Evolutionary conservation across 306 rosid genomes (phyloP).

Genomic region (Gillenia trifoliata): DNA sequence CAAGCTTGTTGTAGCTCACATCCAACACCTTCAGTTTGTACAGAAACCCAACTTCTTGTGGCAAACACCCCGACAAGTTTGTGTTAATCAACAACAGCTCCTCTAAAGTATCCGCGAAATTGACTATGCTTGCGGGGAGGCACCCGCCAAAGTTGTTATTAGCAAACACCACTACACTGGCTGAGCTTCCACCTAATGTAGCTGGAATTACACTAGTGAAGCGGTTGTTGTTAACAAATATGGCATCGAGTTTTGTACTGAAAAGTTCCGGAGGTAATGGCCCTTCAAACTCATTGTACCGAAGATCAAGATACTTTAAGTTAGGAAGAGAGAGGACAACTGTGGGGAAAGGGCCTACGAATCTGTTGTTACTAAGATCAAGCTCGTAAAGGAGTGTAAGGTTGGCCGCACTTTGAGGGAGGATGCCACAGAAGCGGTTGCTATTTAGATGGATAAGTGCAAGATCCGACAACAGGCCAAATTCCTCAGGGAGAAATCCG

Average conservation of each 20-base stretch:
- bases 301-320: conserved; percentile 58
- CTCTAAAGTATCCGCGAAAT: conserved; percentile 60
- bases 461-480: conserved; percentile 71
- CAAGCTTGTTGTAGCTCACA: conserved; percentile 58
- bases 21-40: conserved; percentile 77
- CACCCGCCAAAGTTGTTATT: conserved; percentile 78
- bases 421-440: conserved; percentile 84
- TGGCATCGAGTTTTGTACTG: conserved; percentile 57
- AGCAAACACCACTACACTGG: conserved; percentile 72
- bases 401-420: conserved; percentile 53
- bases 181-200: conserved; percentile 37
- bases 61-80: conserved; percentile 73
- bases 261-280: conserved; percentile 64
- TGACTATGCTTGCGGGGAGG: conserved; percentile 58
- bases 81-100: conserved; percentile 65
- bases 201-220: conserved; percentile 47
- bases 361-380: conserved; percentile 82
- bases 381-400: conserved; percentile 67
- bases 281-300: conserved; percentile 87
- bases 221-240: conserved; percentile 70
- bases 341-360: conserved; percentile 75
- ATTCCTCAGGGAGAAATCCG: conserved; percentile 69
- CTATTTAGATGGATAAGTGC: conserved; percentile 68
- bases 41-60: conserved; percentile 78
- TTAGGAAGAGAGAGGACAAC: conserved; percentile 64